A percentile compares a stretch with the other conserved stretches of the same genome.
Conservation (phyloP, 768 basidiomycete genomes). For the Tulasnella calospora region DNA sequence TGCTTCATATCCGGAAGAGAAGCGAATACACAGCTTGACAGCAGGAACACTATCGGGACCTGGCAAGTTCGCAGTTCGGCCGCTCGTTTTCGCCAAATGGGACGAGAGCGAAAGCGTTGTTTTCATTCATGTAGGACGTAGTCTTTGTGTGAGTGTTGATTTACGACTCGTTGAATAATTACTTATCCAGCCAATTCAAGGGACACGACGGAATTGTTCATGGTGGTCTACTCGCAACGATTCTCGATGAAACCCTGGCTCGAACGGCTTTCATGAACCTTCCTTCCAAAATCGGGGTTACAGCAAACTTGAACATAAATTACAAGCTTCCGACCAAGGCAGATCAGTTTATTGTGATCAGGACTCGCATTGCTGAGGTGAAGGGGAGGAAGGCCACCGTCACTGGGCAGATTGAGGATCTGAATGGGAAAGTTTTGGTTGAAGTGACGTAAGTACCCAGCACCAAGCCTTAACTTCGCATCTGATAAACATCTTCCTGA, state of each 20-base stretch:
- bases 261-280: constrained; percentile 85
- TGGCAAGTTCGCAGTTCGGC: constrained; percentile 73
- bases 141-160: constrained; percentile 55
- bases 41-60: constrained; percentile 83
- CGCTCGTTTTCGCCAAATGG: constrained; percentile 63
- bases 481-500: neutral
- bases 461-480: neutral
- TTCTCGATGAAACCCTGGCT: constrained; percentile 77
- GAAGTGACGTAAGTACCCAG: constrained; percentile 64
- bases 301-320: constrained; percentile 73
- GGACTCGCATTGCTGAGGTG: constrained; percentile 56
- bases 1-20: constrained; percentile 58
- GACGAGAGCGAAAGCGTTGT: constrained; percentile 72
- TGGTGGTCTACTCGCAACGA: constrained; percentile 83
- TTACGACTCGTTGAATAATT: neutral
- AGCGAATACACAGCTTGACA: constrained; percentile 76
- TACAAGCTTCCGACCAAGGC: constrained; percentile 87
- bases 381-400: constrained; percentile 78
- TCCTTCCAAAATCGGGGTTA: constrained; percentile 87
- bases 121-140: constrained; percentile 77
- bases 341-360: constrained; percentile 85
- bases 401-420: constrained; percentile 64
- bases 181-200: constrained; percentile 1
- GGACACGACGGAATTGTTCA: constrained; percentile 91
- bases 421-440: constrained; percentile 75